These are phyloP conservation scores for Endoconidiophora laricicola DNA, from an alignment of 2,329 filamentous ascomycete species.

Conservation along the genomic window DNA sequence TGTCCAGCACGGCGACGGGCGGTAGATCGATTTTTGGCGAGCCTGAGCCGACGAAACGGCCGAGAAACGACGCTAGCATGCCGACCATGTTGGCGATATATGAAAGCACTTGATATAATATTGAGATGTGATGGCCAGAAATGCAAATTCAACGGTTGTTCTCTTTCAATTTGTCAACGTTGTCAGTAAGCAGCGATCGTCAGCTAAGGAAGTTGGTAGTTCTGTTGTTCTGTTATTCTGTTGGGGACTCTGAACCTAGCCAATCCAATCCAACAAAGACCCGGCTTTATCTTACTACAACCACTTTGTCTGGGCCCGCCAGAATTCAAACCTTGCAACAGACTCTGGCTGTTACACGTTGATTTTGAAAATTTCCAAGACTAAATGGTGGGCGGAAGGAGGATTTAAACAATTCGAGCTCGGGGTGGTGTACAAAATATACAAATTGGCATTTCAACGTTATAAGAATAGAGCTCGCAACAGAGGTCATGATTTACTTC, in stretches of 20 bases:
- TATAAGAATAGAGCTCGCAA: no score
- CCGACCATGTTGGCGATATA: constrained; percentile 1
- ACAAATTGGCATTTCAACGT: no score
- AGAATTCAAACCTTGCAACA: no score
- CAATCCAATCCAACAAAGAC: constrained; percentile 1
- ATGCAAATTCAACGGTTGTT: background rate
- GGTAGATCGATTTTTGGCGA: constrained; percentile 35
- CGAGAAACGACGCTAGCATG: constrained; percentile 2
- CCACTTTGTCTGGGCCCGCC: background rate
- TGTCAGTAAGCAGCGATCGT: no score
- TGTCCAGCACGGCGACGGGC: constrained; percentile 55
- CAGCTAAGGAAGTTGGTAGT: background rate
- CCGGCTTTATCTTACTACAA: background rate
- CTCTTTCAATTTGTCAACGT: no score
- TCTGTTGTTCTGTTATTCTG: background rate
- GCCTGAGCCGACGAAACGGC: constrained; percentile 1
- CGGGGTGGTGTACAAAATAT: no score
- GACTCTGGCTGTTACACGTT: no score
- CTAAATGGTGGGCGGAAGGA: no score
- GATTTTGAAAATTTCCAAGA: no score
- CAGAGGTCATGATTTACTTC: no score
- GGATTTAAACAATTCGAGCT: no score
- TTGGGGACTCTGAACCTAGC: constrained; percentile 1
- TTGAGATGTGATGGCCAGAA: background rate
- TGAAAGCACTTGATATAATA: no score